These are phyloP conservation scores for Fusarium papillatum DNA, from an alignment of 2,329 filamentous ascomycete genomes.

Conservation along the genomic window DNA sequence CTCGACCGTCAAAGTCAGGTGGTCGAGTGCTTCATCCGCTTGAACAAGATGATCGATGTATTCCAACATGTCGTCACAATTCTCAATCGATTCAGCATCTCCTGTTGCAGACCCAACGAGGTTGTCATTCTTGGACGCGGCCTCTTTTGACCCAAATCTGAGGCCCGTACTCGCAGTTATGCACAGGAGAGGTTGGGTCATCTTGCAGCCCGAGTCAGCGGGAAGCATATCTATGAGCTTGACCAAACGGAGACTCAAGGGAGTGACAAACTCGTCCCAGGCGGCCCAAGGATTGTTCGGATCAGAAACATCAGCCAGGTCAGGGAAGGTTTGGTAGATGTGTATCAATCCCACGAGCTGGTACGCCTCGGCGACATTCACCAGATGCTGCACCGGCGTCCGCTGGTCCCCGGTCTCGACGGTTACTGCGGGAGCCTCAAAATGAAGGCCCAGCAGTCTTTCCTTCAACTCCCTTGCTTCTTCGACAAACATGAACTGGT, in stretches of 20 bases:
- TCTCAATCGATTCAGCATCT: no score
- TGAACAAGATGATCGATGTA: slow-evolving; percentile 26
- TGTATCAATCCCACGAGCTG: slow-evolving; percentile 52
- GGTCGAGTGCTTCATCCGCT: slow-evolving; percentile 30
- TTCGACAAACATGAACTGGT: slow-evolving; percentile 43
- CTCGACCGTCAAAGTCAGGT: not conserved
- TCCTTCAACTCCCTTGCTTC: slow-evolving; percentile 50
- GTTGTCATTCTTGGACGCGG: not conserved
- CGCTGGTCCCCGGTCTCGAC: slow-evolving; percentile 46
- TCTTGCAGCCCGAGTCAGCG: slow-evolving; percentile 48
- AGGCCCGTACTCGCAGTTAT: slow-evolving; percentile 51
- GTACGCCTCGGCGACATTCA: slow-evolving; percentile 53
- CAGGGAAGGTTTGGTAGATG: slow-evolving; percentile 55
- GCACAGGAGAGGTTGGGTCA: slow-evolving; percentile 51
- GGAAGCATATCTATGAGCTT: slow-evolving; percentile 48
- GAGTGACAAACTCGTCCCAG: slow-evolving; percentile 50
- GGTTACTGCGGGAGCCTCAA: slow-evolving; percentile 16
- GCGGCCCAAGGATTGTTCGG: slow-evolving; percentile 24
- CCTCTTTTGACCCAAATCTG: slow-evolving; percentile 23
- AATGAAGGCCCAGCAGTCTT: slow-evolving; percentile 47
- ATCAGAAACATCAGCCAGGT: slow-evolving; percentile 39
- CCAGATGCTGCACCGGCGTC: slow-evolving; percentile 47
- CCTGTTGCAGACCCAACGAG: no score
- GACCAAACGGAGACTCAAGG: slow-evolving; percentile 45
- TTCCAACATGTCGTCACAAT: slow-evolving; percentile 12